Percentiles rank a stretch among this genome's conserved stretches.
Evolutionary conservation across 331 rosid genomes (phyloP).

Genomic region (Quercus tomentella): DNA sequence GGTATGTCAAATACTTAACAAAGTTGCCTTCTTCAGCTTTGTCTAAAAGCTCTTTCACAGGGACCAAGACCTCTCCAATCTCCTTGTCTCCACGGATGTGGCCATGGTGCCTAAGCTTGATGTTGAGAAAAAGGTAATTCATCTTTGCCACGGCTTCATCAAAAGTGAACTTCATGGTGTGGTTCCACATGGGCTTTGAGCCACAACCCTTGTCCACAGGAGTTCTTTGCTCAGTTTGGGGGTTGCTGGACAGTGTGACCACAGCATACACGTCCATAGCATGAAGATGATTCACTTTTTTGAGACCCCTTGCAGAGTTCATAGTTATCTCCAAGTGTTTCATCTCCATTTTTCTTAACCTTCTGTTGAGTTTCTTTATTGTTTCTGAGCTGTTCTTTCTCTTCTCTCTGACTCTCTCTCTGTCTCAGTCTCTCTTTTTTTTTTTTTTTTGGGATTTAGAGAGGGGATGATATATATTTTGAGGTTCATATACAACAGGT

Average conservation of each 20-base stretch:
- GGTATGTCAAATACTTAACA: slow-evolving; percentile 7
- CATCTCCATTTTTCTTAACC: too few species aligned
- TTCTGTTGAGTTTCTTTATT: too few species aligned
- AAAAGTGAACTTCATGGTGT: slow-evolving; percentile 31
- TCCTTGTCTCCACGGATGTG: slow-evolving; percentile 24
- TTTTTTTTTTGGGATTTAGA: too few species aligned
- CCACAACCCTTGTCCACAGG: slow-evolving; percentile 36
- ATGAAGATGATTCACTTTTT: slow-evolving; percentile 40
- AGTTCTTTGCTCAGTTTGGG: slow-evolving; percentile 25
- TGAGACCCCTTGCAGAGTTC: slow-evolving; percentile 30
- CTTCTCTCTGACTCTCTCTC: too few species aligned
- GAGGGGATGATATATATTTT: too few species aligned
- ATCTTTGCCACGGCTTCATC: slow-evolving; percentile 18
- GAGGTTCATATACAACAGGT: too few species aligned
- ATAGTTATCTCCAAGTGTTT: slow-evolving; percentile 25
- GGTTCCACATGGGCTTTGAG: slow-evolving; percentile 36
- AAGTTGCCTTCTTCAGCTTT: background rate
- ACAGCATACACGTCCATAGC: slow-evolving; percentile 49
- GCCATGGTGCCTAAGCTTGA: slow-evolving; percentile 34
- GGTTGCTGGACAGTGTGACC: slow-evolving; percentile 35
- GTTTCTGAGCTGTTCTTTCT: too few species aligned
- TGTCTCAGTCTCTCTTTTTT: too few species aligned
- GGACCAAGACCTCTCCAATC: slow-evolving; percentile 38
- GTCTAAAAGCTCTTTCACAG: slow-evolving; percentile 37
- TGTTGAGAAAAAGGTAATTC: slow-evolving; percentile 28